These are phyloP conservation scores for Tripterygium wilfordii DNA, from an alignment of 177 flowering plant genomes.

Conservation along the genomic window DNA sequence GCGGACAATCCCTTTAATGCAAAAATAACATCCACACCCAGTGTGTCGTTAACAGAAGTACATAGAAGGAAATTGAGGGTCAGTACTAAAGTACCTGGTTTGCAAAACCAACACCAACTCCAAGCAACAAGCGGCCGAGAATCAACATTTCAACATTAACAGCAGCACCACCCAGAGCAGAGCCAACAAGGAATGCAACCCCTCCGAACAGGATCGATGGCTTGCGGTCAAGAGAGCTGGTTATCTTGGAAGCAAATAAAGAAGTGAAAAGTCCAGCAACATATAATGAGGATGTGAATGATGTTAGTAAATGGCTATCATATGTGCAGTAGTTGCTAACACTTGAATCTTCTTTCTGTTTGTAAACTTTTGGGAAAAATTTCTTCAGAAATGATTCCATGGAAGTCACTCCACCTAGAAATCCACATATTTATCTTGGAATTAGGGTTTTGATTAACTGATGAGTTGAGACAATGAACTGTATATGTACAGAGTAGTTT, in stretches of 20 bases:
- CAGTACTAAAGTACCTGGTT: slow-evolving; percentile 37
- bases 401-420: slow-evolving; percentile 73
- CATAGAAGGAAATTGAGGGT: background rate
- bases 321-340: slow-evolving; percentile 65
- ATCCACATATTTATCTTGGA: slow-evolving; percentile 8
- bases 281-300: slow-evolving; percentile 66
- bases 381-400: slow-evolving; percentile 46
- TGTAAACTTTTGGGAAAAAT: slow-evolving; percentile 48
- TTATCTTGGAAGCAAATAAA: slow-evolving; percentile 41
- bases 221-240: slow-evolving; percentile 45
- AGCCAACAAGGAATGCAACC: slow-evolving; percentile 48
- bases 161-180: slow-evolving; percentile 63
- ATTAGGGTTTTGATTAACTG: too few relatives aligned
- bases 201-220: slow-evolving; percentile 53
- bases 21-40: too few relatives aligned
- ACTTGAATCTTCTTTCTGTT: slow-evolving; percentile 26
- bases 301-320: slow-evolving; percentile 38
- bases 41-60: too few relatives aligned
- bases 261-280: slow-evolving; percentile 50
- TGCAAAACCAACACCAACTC: slow-evolving; percentile 69
- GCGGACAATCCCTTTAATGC: too few relatives aligned
- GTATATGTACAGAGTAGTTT: too few relatives aligned
- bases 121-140: slow-evolving; percentile 63
- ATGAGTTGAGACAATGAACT: too few relatives aligned
- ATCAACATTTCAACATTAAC: slow-evolving; percentile 52